phyloP scores from a whole-genome alignment of 768 basidiomycete species.

The Lactifluus hygrophoroides region DNA sequence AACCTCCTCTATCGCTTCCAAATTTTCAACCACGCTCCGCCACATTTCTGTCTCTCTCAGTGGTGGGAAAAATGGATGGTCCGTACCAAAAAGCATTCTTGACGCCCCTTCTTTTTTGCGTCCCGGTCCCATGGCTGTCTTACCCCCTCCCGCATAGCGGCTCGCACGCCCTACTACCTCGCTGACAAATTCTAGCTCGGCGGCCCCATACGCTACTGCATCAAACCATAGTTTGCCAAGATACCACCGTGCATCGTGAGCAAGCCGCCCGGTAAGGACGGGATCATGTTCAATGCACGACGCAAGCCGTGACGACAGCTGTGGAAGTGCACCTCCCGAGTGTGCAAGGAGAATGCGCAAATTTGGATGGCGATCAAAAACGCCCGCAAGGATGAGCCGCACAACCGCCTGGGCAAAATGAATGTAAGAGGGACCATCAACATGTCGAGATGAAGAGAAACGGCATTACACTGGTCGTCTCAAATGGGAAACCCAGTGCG shows the following conservation, averaged over 20 bases:
- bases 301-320: conserved; percentile 74
- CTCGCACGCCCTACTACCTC: conserved; percentile 56
- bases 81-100: conserved; percentile 74
- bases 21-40: conserved; percentile 79
- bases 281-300: conserved; percentile 86
- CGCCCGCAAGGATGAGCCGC: conserved; percentile 72
- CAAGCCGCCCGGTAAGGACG: conserved; percentile 58
- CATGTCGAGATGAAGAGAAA: no score
- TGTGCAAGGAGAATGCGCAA: conserved; percentile 79
- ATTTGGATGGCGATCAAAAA: conserved; percentile 68
- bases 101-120: conserved; percentile 43
- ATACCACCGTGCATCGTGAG: conserved; percentile 80
- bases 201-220: conserved; percentile 83
- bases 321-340: conserved; percentile 78
- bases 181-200: conserved; percentile 74
- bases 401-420: conserved; percentile 46
- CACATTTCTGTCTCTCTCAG: conserved; percentile 59
- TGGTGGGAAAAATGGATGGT: conserved; percentile 89
- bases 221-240: conserved; percentile 74
- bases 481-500: conserved; percentile 83
- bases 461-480: conserved; percentile 69
- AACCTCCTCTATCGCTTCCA: conserved; percentile 67
- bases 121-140: conserved; percentile 23
- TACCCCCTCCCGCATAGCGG: conserved; percentile 29
- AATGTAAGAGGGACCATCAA: neutral